Conservation (phyloP, 257 asterid species). For the Solanum appendiculatum region DNA sequence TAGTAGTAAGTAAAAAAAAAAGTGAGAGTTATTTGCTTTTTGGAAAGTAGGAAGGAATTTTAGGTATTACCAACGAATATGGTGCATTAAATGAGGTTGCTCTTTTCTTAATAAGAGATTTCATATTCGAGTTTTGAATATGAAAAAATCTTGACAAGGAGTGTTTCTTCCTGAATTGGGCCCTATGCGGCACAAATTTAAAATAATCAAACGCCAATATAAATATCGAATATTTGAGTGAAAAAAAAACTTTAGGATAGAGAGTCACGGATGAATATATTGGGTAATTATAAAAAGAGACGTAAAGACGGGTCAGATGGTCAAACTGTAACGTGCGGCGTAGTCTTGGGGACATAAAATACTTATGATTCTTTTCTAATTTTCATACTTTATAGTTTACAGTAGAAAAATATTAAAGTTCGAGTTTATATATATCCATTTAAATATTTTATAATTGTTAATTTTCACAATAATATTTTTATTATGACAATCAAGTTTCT, state of each 20-base stretch:
- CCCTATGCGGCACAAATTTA: fast-evolving
- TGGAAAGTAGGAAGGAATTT: neutral
- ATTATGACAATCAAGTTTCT: too few species aligned
- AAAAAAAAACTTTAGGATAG: neutral
- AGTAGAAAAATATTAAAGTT: neutral
- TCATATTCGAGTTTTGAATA: fast-evolving
- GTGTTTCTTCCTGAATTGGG: fast-evolving
- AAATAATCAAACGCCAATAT: too few species aligned
- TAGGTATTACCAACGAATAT: too few species aligned
- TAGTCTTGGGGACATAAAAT: neutral
- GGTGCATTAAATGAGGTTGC: fast-evolving
- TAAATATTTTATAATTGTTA: neutral
- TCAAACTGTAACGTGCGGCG: constrained; percentile 12
- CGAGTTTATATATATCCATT: neutral
- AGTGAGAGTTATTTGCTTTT: too few species aligned
- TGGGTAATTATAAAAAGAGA: neutral
- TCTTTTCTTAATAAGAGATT: fast-evolving
- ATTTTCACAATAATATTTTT: neutral
- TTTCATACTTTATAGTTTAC: neutral
- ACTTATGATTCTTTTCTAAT: neutral
- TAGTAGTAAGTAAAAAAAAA: too few species aligned
- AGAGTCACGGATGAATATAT: constrained; percentile 11
- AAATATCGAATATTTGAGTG: too few species aligned
- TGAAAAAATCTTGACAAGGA: too few species aligned
- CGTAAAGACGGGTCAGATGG: constrained; percentile 11